Percentiles rank a stretch among this genome's conserved stretches.
These are phyloP conservation scores for Aureobasidium sp. DNA, from an alignment of 2,329 filamentous ascomycete genomes.

Conservation along the genomic window DNA sequence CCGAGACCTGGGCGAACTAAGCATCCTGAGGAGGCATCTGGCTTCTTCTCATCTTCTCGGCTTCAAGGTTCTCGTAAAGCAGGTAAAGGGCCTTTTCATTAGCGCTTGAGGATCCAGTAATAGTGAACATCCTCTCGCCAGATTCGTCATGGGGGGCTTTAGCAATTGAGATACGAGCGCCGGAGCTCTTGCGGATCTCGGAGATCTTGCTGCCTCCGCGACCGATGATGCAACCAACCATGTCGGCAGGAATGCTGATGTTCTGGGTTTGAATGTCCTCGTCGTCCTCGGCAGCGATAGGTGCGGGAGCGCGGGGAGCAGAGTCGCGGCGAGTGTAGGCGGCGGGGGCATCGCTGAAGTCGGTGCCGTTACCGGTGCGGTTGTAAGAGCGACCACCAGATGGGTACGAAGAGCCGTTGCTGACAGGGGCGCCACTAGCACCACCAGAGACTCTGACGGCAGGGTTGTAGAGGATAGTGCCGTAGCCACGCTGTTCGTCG, in stretches of 20 bases:
- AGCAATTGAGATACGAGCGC: conserved; percentile 93
- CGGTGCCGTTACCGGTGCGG: conserved; percentile 90
- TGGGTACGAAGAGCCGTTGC: conserved; percentile 49
- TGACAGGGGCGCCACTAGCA: conserved; percentile 47
- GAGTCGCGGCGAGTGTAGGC: conserved; percentile 70
- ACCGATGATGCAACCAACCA: conserved; percentile 99
- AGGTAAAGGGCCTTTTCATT: conserved; percentile 96
- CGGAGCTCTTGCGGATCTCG: conserved; percentile 94
- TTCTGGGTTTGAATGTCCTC: conserved; percentile 98
- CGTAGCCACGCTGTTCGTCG: conserved; percentile 94
- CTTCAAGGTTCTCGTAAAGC: conserved; percentile 96
- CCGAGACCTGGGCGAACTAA: conserved; percentile 4
- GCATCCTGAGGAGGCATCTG: conserved; percentile 48
- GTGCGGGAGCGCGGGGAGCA: conserved; percentile 65
- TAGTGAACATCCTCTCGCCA: conserved; percentile 99
- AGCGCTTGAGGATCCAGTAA: conserved; percentile 87
- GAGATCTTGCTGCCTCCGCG: conserved; percentile 94
- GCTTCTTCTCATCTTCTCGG: conserved; percentile 97
- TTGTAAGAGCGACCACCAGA: conserved; percentile 52
- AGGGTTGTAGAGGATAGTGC: conserved; percentile 96
- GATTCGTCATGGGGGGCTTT: conserved; percentile 96
- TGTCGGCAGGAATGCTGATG: conserved; percentile 98
- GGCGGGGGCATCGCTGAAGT: conserved; percentile 79
- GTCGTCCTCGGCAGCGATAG: conserved; percentile 88
- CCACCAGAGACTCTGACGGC: conserved; percentile 75